Evolutionary conservation across 306 rosid genomes (phyloP).

Genomic region (Malus fusca): DNA sequence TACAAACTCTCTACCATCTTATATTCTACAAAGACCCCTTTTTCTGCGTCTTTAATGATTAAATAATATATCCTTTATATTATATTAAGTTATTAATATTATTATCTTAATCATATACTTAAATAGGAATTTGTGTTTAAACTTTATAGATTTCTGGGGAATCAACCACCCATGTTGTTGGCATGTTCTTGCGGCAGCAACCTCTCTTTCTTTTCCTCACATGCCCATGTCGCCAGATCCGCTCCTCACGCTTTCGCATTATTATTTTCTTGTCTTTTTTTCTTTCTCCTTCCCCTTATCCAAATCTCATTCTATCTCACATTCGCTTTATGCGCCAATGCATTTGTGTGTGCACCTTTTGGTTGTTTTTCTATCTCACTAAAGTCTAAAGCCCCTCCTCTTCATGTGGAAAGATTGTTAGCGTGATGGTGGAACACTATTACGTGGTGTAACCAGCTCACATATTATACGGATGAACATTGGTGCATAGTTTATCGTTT

Average conservation of each 20-base stretch:
- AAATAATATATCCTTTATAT: background rate
- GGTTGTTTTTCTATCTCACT: background rate
- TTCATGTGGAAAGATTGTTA: background rate
- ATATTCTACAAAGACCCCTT: background rate
- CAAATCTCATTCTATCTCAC: constrained; percentile 21
- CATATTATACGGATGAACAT: too few species aligned
- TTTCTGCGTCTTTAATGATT: too few species aligned
- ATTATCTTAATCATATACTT: background rate
- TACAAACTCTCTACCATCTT: background rate
- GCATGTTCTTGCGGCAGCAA: constrained; percentile 34
- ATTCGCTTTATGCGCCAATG: constrained; percentile 10
- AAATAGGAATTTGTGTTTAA: background rate
- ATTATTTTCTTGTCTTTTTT: constrained; percentile 36
- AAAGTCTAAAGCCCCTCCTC: background rate
- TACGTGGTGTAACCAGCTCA: background rate
- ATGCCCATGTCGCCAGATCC: constrained; percentile 72
- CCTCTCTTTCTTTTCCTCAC: constrained; percentile 50
- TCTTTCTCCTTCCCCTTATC: constrained; percentile 15
- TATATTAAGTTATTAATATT: background rate
- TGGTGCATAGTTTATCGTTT: too few species aligned
- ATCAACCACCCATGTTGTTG: constrained; percentile 29
- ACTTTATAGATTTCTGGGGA: constrained; percentile 26
- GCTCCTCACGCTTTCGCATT: constrained; percentile 41
- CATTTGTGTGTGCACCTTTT: background rate
- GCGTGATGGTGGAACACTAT: too few species aligned